Evolutionary conservation across 768 basidiomycete species (phyloP).

Genomic region (Filobasidium floriforme): DNA sequence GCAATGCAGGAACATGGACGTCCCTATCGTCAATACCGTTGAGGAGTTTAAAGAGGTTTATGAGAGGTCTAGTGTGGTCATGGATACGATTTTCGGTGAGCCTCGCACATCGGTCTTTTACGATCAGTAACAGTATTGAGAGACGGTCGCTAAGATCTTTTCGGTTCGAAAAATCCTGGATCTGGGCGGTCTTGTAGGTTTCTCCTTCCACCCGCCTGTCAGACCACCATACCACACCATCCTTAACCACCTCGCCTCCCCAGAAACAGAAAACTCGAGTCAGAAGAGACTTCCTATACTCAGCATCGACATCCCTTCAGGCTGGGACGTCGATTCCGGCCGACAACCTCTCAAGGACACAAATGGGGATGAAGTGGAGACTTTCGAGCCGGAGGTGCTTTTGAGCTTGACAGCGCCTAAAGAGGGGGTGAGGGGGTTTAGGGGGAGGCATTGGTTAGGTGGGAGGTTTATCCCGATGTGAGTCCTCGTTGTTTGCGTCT

Average conservation of each 20-base stretch:
- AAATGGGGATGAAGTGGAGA: constrained; percentile 45
- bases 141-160: too few relatives aligned
- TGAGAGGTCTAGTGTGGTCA: constrained; percentile 58
- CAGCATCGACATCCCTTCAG: constrained; percentile 91
- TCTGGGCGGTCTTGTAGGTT: too few relatives aligned
- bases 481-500: constrained; percentile 63
- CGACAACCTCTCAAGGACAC: constrained; percentile 38
- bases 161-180: too few relatives aligned
- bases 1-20: constrained; percentile 83
- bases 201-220: constrained; percentile 88
- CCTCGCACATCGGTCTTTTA: background rate
- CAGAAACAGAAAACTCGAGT: too few relatives aligned
- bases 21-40: constrained; percentile 59
- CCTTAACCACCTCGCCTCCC: constrained; percentile 55
- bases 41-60: constrained; percentile 43
- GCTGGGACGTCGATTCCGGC: constrained; percentile 92
- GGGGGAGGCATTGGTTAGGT: constrained; percentile 79
- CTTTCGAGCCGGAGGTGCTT: constrained; percentile 67
- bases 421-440: constrained; percentile 67
- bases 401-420: constrained; percentile 93
- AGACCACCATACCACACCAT: constrained; percentile 77
- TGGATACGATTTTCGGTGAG: constrained; percentile 85
- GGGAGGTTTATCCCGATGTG: constrained; percentile 87
- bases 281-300: constrained; percentile 88
- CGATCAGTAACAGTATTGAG: too few relatives aligned